Evolutionary conservation across 352 stramenopile species (phyloP).

Genomic region (Phytophthora fragariae): DNA sequence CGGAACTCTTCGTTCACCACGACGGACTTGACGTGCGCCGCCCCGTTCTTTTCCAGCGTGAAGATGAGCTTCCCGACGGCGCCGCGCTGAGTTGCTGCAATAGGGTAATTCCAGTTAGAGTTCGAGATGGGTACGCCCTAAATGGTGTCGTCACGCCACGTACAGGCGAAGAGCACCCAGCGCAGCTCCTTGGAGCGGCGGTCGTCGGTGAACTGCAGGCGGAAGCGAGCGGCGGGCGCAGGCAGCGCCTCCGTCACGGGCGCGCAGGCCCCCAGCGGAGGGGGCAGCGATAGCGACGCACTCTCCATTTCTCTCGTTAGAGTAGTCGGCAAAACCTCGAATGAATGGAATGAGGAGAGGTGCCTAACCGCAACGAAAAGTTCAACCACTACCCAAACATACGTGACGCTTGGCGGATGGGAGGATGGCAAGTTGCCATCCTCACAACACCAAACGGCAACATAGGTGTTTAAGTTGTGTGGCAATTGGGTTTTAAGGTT

Average conservation of each 20-base stretch:
- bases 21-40: constrained; percentile 83
- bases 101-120: not conserved
- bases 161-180: constrained; percentile 84
- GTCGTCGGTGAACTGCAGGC: constrained; percentile 79
- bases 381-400: constrained; percentile 23
- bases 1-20: constrained; percentile 74
- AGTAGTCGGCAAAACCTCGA: not conserved
- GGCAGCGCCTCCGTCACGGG: constrained; percentile 57
- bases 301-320: constrained; percentile 4
- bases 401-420: constrained; percentile 18
- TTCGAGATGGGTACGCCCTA: not conserved
- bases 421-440: constrained; percentile 8
- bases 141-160: not conserved
- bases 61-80: constrained; percentile 86
- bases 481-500: constrained; percentile 9
- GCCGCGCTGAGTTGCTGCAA: constrained; percentile 57
- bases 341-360: constrained; percentile 6
- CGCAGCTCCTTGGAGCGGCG: constrained; percentile 73
- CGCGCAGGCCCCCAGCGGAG: constrained; percentile 42
- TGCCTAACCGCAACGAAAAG: constrained; percentile 14
- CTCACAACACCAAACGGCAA: constrained; percentile 9
- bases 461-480: not conserved
- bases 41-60: constrained; percentile 63
- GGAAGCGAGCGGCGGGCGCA: constrained; percentile 56
- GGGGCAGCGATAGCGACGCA: not conserved